A percentile compares a stretch with the other conserved stretches of the same genome.
These are phyloP conservation scores for Skeletonema grethae DNA, from an alignment of 108 stramenopile species.

Conservation along the genomic window DNA sequence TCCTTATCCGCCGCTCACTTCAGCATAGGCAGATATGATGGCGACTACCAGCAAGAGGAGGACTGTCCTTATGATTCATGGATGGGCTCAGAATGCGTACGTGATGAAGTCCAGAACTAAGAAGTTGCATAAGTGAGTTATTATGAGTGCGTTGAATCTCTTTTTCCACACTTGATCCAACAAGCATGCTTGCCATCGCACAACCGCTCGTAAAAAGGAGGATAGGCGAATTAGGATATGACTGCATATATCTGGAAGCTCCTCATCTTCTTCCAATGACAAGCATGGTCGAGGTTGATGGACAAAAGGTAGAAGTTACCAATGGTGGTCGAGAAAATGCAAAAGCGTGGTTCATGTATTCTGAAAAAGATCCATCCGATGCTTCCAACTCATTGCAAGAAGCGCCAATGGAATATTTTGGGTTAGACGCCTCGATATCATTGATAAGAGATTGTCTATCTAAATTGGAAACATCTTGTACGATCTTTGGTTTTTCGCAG, in stretches of 20 bases:
- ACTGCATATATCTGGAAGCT: constrained; percentile 50
- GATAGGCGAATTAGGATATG: constrained; percentile 48
- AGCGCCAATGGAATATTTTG: constrained; percentile 37
- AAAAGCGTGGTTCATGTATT: constrained; percentile 59
- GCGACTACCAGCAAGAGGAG: background rate
- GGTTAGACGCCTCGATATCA: constrained; percentile 45
- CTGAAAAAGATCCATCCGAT: constrained; percentile 34
- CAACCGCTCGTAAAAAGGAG: constrained; percentile 11
- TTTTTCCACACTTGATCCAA: background rate
- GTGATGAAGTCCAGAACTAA: constrained; percentile 49
- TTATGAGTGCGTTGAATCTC: background rate
- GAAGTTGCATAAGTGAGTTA: constrained; percentile 43
- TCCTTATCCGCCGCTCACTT: too few species aligned
- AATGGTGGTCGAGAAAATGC: constrained; percentile 52
- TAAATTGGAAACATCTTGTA: background rate
- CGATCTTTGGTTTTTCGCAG: constrained; percentile 58
- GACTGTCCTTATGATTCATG: constrained; percentile 48
- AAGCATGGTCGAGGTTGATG: constrained; percentile 40
- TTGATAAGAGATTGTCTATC: constrained; percentile 22
- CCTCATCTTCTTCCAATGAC: constrained; percentile 49
- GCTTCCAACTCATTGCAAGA: constrained; percentile 27
- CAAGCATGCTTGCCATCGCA: background rate
- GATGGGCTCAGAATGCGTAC: constrained; percentile 59
- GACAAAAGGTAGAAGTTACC: constrained; percentile 14
- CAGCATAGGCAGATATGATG: background rate